Conservation (phyloP, 768 basidiomycete species). For the Xerocomellus intermedius region DNA sequence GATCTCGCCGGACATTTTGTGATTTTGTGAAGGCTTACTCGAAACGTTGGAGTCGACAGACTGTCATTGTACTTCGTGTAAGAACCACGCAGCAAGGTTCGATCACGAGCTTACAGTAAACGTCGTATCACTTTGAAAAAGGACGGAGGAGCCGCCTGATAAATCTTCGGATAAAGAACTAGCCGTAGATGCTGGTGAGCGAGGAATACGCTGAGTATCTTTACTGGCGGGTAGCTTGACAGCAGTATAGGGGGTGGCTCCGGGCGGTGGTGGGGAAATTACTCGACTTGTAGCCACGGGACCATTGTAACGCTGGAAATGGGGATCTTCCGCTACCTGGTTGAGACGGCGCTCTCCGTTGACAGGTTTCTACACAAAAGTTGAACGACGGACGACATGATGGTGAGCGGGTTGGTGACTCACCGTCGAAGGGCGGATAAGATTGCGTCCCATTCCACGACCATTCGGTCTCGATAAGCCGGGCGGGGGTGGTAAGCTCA, state of each 20-base stretch:
- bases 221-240: conserved; percentile 13
- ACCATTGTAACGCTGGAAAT: conserved; percentile 8
- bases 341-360: background rate
- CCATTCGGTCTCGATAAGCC: conserved; percentile 1
- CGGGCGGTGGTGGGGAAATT: conserved; percentile 7
- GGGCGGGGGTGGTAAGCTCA: conserved; percentile 10
- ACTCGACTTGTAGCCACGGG: background rate
- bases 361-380: conserved; percentile 1
- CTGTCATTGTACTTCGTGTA: conserved; percentile 3
- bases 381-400: background rate
- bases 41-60: conserved; percentile 19
- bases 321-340: background rate
- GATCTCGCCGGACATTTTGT: rapidly evolving
- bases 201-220: background rate
- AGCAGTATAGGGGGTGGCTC: background rate
- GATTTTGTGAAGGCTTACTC: background rate
- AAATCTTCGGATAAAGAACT: conserved; percentile 21
- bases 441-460: background rate
- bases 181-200: conserved; percentile 9
- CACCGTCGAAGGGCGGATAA: background rate
- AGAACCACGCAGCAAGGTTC: background rate
- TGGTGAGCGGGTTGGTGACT: background rate
- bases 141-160: conserved; percentile 11
- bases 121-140: conserved; percentile 15
- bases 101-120: conserved; percentile 14